These are phyloP conservation scores for Chalaropsis thielavioides DNA, from an alignment of 2,329 filamentous ascomycete genomes.

Conservation along the genomic window DNA sequence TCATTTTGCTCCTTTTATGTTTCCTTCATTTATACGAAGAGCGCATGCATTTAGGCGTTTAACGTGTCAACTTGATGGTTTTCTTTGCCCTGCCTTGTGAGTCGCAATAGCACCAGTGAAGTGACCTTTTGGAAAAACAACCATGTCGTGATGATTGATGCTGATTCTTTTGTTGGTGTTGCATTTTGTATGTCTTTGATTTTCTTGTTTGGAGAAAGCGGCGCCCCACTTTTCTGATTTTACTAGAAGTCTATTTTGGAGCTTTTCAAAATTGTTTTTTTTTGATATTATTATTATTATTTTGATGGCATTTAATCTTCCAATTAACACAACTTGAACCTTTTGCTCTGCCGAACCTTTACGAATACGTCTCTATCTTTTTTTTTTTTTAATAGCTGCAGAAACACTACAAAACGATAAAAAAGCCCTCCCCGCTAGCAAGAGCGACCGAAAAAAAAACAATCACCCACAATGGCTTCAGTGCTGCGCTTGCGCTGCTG, in stretches of 20 bases:
- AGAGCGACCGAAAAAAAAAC: neutral
- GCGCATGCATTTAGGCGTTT: slow-evolving; percentile 16
- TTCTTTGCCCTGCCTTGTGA: neutral
- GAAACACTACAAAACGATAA: neutral
- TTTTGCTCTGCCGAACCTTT: no score
- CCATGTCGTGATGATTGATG: neutral
- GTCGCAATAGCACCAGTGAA: no score
- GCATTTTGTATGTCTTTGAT: neutral
- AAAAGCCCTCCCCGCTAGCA: no score
- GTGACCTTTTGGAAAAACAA: no score
- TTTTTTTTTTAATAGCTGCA: neutral
- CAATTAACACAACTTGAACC: no score
- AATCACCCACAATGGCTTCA: neutral
- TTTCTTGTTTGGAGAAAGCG: neutral
- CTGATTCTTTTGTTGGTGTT: neutral
- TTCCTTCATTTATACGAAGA: slow-evolving; percentile 6
- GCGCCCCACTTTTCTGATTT: neutral
- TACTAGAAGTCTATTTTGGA: neutral
- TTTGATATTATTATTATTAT: neutral
- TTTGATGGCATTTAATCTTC: neutral
- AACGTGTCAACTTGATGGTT: slow-evolving; percentile 8
- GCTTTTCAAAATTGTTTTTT: neutral
- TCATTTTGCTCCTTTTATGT: neutral
- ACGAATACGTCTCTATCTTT: no score
- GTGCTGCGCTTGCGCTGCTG: slow-evolving; percentile 1